Conservation (phyloP, 352 stramenopile genomes). For the Pythium apleroticum region DNA sequence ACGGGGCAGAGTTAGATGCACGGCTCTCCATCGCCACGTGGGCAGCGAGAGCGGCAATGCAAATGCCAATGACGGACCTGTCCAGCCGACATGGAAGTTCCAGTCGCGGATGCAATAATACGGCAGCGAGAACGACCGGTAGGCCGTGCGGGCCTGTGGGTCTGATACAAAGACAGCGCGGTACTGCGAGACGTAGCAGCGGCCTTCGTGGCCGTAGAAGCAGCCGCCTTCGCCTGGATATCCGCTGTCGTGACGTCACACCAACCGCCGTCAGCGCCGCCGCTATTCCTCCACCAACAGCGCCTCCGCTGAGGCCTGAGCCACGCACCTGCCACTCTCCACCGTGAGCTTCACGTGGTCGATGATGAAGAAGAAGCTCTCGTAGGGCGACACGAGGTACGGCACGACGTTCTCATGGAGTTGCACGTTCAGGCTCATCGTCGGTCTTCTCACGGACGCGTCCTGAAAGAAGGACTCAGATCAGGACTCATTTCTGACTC, state of each 20-base stretch:
- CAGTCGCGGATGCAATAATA: constrained; percentile 79
- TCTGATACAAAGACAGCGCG: constrained; percentile 69
- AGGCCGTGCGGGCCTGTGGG: constrained; percentile 34
- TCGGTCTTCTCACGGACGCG: background rate
- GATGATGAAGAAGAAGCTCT: constrained; percentile 79
- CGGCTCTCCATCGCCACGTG: background rate
- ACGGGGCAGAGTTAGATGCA: background rate
- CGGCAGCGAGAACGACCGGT: constrained; percentile 74
- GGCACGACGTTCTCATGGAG: constrained; percentile 58
- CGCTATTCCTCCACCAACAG: background rate
- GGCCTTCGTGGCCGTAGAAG: constrained; percentile 70
- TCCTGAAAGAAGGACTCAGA: constrained; percentile 12
- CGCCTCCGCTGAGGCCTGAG: too few relatives aligned
- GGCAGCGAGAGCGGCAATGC: too few relatives aligned
- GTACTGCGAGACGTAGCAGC: constrained; percentile 80
- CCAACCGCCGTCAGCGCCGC: background rate
- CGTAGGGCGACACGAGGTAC: constrained; percentile 78
- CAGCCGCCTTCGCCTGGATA: constrained; percentile 82
- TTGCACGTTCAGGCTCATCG: constrained; percentile 79
- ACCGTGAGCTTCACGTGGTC: constrained; percentile 69
- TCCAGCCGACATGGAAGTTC: constrained; percentile 57
- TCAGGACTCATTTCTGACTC: constrained; percentile 17
- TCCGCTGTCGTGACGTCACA: constrained; percentile 33
- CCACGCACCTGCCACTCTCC: constrained; percentile 74
- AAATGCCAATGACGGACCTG: constrained; percentile 41